Conservation (phyloP, 106 monocot species). For the Xerophyta viscosa region DNA sequence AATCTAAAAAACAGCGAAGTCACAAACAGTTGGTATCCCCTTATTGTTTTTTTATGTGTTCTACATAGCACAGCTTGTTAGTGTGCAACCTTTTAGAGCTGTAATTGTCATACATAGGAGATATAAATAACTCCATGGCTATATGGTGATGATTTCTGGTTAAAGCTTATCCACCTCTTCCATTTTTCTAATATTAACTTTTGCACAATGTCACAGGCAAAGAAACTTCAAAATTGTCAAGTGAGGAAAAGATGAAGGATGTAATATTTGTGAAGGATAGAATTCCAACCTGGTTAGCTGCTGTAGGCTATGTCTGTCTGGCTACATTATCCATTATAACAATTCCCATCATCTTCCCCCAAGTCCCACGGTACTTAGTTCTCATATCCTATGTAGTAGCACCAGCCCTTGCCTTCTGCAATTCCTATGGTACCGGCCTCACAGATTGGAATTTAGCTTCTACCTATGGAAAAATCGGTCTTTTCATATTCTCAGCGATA, state of each 20-base stretch:
- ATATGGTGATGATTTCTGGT: no score
- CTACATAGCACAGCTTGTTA: no score
- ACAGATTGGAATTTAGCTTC: constrained; percentile 79
- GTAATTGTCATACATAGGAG: no score
- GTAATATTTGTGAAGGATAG: constrained; percentile 58
- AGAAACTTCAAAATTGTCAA: constrained; percentile 22
- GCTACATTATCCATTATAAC: constrained; percentile 70
- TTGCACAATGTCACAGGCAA: constrained; percentile 10
- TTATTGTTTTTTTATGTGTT: no score
- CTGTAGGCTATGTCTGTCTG: constrained; percentile 53
- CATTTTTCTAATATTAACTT: neutral
- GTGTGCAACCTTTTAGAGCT: no score
- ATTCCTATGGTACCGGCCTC: constrained; percentile 79
- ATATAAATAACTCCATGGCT: no score
- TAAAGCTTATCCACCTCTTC: no score
- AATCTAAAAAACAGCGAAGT: no score
- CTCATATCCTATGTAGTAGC: constrained; percentile 54
- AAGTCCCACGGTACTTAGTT: constrained; percentile 68
- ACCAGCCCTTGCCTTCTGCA: constrained; percentile 83
- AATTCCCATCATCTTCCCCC: constrained; percentile 73
- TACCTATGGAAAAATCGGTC: constrained; percentile 84
- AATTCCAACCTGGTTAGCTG: constrained; percentile 63
- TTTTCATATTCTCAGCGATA: constrained; percentile 63
- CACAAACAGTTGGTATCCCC: no score
- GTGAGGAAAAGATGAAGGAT: constrained; percentile 34